Evolutionary conservation across 495 filamentous ascomycete species (phyloP).

Genomic region (Amphirosellinia nigrospora): DNA sequence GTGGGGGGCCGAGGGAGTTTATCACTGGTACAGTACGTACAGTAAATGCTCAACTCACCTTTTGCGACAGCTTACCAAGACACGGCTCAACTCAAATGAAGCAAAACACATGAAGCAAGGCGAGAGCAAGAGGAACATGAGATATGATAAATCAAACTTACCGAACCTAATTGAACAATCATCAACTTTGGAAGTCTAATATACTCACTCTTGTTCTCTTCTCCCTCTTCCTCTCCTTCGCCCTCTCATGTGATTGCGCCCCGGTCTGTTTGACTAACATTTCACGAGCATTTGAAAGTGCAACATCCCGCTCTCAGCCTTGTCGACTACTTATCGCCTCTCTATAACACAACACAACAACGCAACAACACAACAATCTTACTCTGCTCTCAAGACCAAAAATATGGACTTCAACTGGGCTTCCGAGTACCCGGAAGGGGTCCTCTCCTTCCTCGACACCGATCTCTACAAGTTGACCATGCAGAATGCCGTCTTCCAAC

Average conservation of each 20-base stretch:
- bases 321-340: not conserved
- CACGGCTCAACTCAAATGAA: no score
- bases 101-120: not conserved
- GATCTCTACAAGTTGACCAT: conserved; percentile 99
- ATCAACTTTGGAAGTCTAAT: not conserved
- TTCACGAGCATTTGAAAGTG: not conserved
- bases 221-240: no score
- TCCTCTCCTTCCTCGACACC: conserved; percentile 92
- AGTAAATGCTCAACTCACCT: not conserved
- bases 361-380: not conserved
- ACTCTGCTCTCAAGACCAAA: not conserved
- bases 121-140: not conserved
- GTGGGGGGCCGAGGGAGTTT: conserved; percentile 14
- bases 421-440: conserved; percentile 66
- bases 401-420: conserved; percentile 63
- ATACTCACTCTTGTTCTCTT: not conserved
- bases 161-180: not conserved
- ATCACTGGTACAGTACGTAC: no score
- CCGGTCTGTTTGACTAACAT: not conserved
- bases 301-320: not conserved
- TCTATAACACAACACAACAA: not conserved
- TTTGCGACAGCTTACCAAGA: conserved; percentile 8
- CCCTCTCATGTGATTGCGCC: no score
- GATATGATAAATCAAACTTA: not conserved
- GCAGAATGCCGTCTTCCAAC: conserved; percentile 94